Conservation (phyloP, 495 filamentous ascomycete species). For the Penicillium simplicissimum region DNA sequence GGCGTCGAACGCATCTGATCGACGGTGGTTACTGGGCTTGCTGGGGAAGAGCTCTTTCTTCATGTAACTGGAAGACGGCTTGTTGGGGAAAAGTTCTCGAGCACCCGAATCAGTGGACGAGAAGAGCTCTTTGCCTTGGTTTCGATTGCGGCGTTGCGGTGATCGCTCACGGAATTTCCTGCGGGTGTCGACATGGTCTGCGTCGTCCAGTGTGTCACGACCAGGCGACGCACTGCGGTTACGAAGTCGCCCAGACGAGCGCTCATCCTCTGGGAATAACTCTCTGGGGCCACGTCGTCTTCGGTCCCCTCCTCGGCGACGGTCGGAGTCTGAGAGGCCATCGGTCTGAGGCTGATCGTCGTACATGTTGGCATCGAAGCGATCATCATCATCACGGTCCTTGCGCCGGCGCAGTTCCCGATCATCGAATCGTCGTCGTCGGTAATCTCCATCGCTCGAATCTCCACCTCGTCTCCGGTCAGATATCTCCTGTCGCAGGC, state of each 20-base stretch:
- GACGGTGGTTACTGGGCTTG: conserved; percentile 62
- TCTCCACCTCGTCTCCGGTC: conserved; percentile 55
- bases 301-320: conserved; percentile 26
- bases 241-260: conserved; percentile 49
- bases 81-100: conserved; percentile 53
- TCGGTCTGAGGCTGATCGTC: conserved; percentile 54
- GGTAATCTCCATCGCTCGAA: conserved; percentile 61
- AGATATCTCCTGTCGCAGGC: conserved; percentile 51
- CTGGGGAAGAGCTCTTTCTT: conserved; percentile 72
- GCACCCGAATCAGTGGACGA: conserved; percentile 29
- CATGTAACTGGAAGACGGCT: conserved; percentile 44
- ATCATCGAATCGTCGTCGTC: conserved; percentile 57
- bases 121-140: conserved; percentile 51
- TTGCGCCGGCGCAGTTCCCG: conserved; percentile 54
- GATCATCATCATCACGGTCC: conserved; percentile 51
- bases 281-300: conserved; percentile 43
- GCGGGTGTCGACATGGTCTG: conserved; percentile 48
- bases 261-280: conserved; percentile 50
- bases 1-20: conserved; percentile 64
- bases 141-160: conserved; percentile 33
- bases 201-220: conserved; percentile 59
- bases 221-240: conserved; percentile 73
- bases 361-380: conserved; percentile 74
- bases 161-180: conserved; percentile 48
- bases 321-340: conserved; percentile 37